Base-by-base conservation (phyloP, 371 early-diverging fungal species). In the Ecytonucleospora hepatopenaei region DNA sequence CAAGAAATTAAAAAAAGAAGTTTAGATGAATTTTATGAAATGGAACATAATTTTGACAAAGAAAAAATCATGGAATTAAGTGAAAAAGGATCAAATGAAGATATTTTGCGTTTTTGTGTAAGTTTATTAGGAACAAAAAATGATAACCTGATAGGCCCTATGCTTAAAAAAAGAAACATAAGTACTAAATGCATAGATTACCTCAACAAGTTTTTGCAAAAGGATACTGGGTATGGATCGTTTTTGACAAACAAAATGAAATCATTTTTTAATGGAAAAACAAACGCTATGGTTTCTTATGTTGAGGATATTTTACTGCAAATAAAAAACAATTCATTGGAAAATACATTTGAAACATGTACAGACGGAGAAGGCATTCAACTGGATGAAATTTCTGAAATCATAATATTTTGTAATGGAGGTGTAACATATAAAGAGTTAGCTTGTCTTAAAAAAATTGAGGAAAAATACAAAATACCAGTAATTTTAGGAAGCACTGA, bases 401-500 rank as follows among this genome's bases (percentile, higher is more conserved):
- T 80, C 12, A 68, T 78, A 33, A 77, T 78, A 12, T 76, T 71
- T 64, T 21, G 57, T 5, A 24, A 76, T 19, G 80, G 80, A 26
- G 78, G 78, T 28, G 73, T 67, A n/a, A 78, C 78, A 26, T 80
- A 76, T 69, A 34, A 53, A 8, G 80, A 80, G 53, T 65, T 74
- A 32, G 74, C 64, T 54, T 57, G 62, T 0, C 54, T 80, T 30
- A 71, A 71, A 35, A 68, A 71, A 12, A 47, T 73, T 16, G 72
- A 70, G 51, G 33, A 74, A 40, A 69, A 65, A 53, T 40, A 65
- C 16, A 51, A 59, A 1, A 48, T 80, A 31, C 66, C 63, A 8
- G 88, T 97, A 59, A 86, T 88, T 17, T 92, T 95, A 80, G 97
- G 95, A 0, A 85, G 91, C 5, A 97, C 93, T 0, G 92, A 92